Base-by-base conservation (phyloP, 768 basidiomycete genomes). In the Lactifluus volemus region DNA sequence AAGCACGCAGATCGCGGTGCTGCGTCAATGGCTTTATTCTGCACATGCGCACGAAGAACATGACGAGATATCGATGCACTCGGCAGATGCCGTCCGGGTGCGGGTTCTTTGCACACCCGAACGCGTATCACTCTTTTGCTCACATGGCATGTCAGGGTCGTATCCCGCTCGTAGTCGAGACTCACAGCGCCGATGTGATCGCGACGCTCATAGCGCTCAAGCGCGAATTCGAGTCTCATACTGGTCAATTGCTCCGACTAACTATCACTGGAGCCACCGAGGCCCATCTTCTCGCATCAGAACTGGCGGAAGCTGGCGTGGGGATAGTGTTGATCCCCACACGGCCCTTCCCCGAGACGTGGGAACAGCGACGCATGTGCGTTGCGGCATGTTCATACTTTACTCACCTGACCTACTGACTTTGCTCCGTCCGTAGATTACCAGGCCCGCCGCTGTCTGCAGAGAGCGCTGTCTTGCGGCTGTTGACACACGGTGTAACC, bases 101-200 rank as follows among this genome's bases (percentile, higher is more conserved):
- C 44, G 70, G 54, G 25, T 10, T 12, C 7, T 38, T 49, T 34
- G 21, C 11, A 15, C 12, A n/a, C 38, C 12, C 49, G 25, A 12
- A 17, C 45, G 21, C 17, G 14, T 49, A 25, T 49, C 36, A 49
- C 55, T 36, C 36, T 25, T 25, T 32, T 14, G 1, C 34, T 57
- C 12, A 49, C 14, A 1, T 5, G 36, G 7, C 19, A 1, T 11
- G 15, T 25, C 62, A 88, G 84, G 89, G 90, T 5, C 68, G 77
- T 39, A 77, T 93, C 21, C 86, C 89, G 3, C 75, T 97, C 5
- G 86, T 96, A 11, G 75, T 92, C 8, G 82, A 86, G 56, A 84
- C 82, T 2, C 76, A 86, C 64, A 91, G 78, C 66, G 92, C 89
- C 4, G 93, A 95, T 70, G 76, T 88, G 54, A 94, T 95, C 63